Evolutionary conservation across 2,329 filamentous ascomycete species (phyloP).

Genomic region (Iodosphaeria phyllophila): DNA sequence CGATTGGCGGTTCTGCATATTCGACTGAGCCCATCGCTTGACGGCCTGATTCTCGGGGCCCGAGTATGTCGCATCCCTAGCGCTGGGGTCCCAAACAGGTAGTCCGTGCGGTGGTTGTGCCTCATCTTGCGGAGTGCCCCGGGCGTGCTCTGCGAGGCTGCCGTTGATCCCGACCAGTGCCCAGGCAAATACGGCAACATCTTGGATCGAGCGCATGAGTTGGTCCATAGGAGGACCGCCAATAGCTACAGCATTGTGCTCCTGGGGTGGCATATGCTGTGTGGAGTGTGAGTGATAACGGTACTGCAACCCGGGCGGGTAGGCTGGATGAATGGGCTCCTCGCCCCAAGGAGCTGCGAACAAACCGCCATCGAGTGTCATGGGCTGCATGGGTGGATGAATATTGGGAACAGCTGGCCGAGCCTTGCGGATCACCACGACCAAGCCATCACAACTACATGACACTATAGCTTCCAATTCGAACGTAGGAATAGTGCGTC

Average conservation of each 20-base stretch:
- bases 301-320: conserved; percentile 22
- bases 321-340: conserved; percentile 37
- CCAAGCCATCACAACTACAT: conserved; percentile 73
- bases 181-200: conserved; percentile 81
- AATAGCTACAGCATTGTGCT: conserved; percentile 23
- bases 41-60: conserved; percentile 18
- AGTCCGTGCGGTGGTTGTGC: conserved; percentile 41
- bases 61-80: conserved; percentile 12
- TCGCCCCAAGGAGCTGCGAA: conserved; percentile 69
- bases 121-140: conserved; percentile 43
- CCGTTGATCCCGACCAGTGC: conserved; percentile 65
- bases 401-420: conserved; percentile 47
- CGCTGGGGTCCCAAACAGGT: conserved; percentile 36
- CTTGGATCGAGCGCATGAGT: conserved; percentile 65
- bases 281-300: conserved; percentile 23
- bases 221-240: conserved; percentile 37
- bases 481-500: conserved; percentile 24
- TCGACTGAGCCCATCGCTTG: conserved; percentile 10
- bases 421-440: conserved; percentile 61
- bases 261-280: conserved; percentile 24
- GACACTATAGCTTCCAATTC: conserved; percentile 84
- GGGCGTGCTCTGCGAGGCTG: conserved; percentile 43
- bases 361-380: conserved; percentile 39
- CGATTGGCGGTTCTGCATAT: no score
- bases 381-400: conserved; percentile 26